Conservation (phyloP, 805 yeast species). For the Ogataea ganodermae region DNA sequence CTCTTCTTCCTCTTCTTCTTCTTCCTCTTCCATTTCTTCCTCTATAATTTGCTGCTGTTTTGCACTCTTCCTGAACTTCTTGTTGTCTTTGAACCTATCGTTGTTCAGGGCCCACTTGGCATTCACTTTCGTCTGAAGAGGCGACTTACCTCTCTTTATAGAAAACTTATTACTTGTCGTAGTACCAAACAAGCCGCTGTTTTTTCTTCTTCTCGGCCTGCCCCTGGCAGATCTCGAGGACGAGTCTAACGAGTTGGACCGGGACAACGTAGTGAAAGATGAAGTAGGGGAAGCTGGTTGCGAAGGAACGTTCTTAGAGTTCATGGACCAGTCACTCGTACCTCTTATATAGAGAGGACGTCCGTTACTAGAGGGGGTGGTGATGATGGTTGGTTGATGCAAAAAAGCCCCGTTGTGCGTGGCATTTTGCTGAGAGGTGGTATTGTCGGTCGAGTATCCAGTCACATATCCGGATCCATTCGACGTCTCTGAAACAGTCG, state of each 20-base stretch:
- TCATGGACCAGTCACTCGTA: conserved; percentile 36
- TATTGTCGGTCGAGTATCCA: conserved; percentile 38
- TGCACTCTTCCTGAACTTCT: conserved; percentile 16
- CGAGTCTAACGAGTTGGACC: conserved; percentile 40
- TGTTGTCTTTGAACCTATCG: conserved; percentile 9
- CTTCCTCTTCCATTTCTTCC: conserved; percentile 19
- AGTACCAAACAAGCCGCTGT: conserved; percentile 12
- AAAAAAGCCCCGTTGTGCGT: background rate
- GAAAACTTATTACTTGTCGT: conserved; percentile 14
- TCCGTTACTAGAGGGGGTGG: conserved; percentile 7
- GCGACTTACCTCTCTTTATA: conserved; percentile 36
- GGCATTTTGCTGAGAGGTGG: conserved; percentile 3
- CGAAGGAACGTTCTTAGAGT: conserved; percentile 24
- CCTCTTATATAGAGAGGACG: conserved; percentile 34
- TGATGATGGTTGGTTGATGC: conserved; percentile 1
- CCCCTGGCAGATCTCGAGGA: conserved; percentile 31
- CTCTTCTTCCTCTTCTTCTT: background rate
- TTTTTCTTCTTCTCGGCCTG: conserved; percentile 24
- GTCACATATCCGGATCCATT: conserved; percentile 43
- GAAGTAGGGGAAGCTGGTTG: conserved; percentile 38
- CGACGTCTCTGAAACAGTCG: conserved; percentile 54
- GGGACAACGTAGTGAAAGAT: conserved; percentile 35
- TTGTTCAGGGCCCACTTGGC: conserved; percentile 32
- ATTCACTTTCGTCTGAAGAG: conserved; percentile 31
- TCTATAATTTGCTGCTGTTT: conserved; percentile 28